A percentile compares a stretch with the other conserved stretches of the same genome.
phyloP scores from a whole-genome alignment of 2,329 filamentous ascomycete species.

The Hymenoscyphus repandus region DNA sequence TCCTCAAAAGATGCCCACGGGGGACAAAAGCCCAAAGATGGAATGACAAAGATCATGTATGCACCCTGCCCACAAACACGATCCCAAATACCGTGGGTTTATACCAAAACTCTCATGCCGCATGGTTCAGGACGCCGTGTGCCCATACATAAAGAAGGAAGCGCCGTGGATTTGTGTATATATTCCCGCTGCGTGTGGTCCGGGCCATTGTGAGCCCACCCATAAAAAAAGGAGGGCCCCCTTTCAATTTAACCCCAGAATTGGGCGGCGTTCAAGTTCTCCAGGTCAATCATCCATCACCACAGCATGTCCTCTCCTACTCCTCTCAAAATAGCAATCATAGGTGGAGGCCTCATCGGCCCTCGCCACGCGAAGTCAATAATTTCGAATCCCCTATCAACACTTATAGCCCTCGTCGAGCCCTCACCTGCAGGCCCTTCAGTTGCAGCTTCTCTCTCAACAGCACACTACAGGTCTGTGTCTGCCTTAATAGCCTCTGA shows the following conservation, averaged over 20 bases:
- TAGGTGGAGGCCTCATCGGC: slow-evolving; percentile 45
- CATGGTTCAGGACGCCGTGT: too few relatives aligned
- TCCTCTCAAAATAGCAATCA: slow-evolving; percentile 36
- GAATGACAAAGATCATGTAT: too few relatives aligned
- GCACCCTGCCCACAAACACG: too few relatives aligned
- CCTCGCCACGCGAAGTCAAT: slow-evolving; percentile 45
- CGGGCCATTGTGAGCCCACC: too few relatives aligned
- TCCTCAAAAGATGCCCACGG: too few relatives aligned
- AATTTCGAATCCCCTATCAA: slow-evolving; percentile 33
- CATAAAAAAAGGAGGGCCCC: too few relatives aligned
- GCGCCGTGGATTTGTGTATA: too few relatives aligned
- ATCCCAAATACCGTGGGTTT: too few relatives aligned
- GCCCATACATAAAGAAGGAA: too few relatives aligned
- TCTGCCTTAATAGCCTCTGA: slow-evolving; percentile 37
- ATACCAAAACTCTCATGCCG: too few relatives aligned
- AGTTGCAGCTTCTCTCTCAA: slow-evolving; percentile 34
- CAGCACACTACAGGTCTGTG: slow-evolving; percentile 37
- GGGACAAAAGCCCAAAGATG: too few relatives aligned
- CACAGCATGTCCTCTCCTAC: not conserved
- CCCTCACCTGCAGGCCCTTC: slow-evolving; percentile 35
- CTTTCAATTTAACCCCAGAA: not conserved
- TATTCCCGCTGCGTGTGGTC: too few relatives aligned
- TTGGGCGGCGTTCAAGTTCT: not conserved
- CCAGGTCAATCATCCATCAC: not conserved
- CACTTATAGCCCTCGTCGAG: slow-evolving; percentile 42